Base-by-base conservation (phyloP, 2,329 filamentous ascomycete genomes). In the Plenodomus tracheiphilus region DNA sequence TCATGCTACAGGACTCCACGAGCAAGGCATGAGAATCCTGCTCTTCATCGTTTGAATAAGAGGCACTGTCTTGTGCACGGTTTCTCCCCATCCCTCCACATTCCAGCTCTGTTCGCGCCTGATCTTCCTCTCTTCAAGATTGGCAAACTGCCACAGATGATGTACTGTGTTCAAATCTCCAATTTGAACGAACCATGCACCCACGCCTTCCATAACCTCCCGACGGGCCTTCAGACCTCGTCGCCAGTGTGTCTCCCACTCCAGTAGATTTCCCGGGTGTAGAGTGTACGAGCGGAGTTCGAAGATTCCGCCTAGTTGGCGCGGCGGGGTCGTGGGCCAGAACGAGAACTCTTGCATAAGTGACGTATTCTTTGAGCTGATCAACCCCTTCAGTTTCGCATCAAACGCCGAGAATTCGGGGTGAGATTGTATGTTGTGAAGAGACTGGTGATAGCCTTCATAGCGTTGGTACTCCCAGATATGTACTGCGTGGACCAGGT, bases 391-490 rank as follows among this genome's bases (percentile, higher is more conserved):
- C 43, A 99, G 86, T 75, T 93, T 89, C 55, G 78, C 78, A 70
- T 96, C 90, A 69, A 97, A 97, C 9, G 83, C 87, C 59, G 85
- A 77, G 72, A 91, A 97, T 16, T 91, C 91, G 55, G 90, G 88
- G 65, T 96, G 90, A 62, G 81, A 78, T 52, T 89, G 85, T 59
- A 97, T 96, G 62, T 82, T 84, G 77, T 97, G 84, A 39, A 96
- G 81, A 17, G 94, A 97, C 52, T 88, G 85, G 75, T 99, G 94
- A 75, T 97, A 97, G 53, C 94, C 94, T 63, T 92, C 83, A 76
- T 97, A 99, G 65, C 92, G 88, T 75, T 97, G 92, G 74, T 99
- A 99, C 75, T 99, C 94, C 94, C 94, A 99, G 67, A 99, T 99
- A 73, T 99, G 94, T 42, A 99, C 94, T 97, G 64, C 43, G 49